Evolutionary conservation across 2,329 filamentous ascomycete species (phyloP).

Genomic region (Fusarium metavorans): DNA sequence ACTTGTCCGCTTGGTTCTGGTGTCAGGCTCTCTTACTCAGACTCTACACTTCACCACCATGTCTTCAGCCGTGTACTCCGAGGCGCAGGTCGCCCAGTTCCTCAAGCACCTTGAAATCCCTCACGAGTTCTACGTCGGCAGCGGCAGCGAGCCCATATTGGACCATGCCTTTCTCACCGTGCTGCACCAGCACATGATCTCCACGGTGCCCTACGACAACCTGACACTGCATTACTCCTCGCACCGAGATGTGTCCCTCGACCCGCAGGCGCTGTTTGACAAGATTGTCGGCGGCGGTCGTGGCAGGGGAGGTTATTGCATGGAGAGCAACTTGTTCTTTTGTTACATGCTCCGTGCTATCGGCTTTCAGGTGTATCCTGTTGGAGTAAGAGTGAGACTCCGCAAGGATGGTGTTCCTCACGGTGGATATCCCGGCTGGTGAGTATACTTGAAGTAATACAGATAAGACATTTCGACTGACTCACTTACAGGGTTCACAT

Average conservation of each 20-base stretch:
- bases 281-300: constrained; percentile 60
- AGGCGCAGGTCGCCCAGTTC: constrained; percentile 46
- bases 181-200: constrained; percentile 60
- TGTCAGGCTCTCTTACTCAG: background rate
- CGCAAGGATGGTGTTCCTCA: constrained; percentile 54
- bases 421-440: constrained; percentile 62
- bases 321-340: constrained; percentile 69
- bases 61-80: constrained; percentile 44
- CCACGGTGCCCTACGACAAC: constrained; percentile 68
- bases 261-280: constrained; percentile 59
- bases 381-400: constrained; percentile 63
- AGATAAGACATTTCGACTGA: background rate
- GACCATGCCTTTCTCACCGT: constrained; percentile 51
- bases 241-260: constrained; percentile 54
- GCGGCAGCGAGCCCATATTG: constrained; percentile 41
- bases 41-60: constrained; percentile 29
- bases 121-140: constrained; percentile 39
- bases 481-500: constrained; percentile 61
- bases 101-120: constrained; percentile 45
- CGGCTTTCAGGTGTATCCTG: constrained; percentile 66
- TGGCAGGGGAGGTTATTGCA: constrained; percentile 69
- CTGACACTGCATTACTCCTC: constrained; percentile 64
- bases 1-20: constrained; percentile 1
- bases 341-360: constrained; percentile 62
- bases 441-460: constrained; percentile 30